A percentile compares a stretch with the other conserved stretches of the same genome.
Conservation (phyloP, 371 early-diverging fungal species). For the Mucor ambiguus region DNA sequence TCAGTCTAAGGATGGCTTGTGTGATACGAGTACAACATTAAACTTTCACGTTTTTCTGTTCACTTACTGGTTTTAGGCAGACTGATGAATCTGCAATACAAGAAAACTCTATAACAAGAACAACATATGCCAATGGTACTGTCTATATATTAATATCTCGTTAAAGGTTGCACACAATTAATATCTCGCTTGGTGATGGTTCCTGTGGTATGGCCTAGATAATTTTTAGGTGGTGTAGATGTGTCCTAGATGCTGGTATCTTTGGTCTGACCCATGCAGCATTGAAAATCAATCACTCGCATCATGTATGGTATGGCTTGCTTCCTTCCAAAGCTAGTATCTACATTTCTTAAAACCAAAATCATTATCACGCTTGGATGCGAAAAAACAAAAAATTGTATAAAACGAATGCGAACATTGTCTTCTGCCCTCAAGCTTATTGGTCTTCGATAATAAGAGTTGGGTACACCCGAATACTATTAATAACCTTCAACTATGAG, state of each 20-base stretch:
- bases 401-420: background rate
- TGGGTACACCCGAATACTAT: background rate
- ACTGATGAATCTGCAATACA: slow-evolving; percentile 79
- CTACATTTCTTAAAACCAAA: background rate
- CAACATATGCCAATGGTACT: slow-evolving; percentile 80
- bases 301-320: background rate
- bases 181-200: slow-evolving; percentile 72
- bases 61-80: slow-evolving; percentile 78
- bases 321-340: background rate
- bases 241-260: background rate
- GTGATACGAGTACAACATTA: slow-evolving; percentile 12
- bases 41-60: slow-evolving; percentile 13
- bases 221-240: slow-evolving; percentile 45
- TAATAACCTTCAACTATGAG: background rate
- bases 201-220: slow-evolving; percentile 56
- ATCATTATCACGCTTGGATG: background rate
- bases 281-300: background rate
- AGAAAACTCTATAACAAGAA: slow-evolving; percentile 84
- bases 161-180: background rate
- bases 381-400: background rate
- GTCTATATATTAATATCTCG: slow-evolving; percentile 6
- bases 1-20: slow-evolving; percentile 76
- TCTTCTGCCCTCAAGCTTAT: background rate
- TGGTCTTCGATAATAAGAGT: background rate
- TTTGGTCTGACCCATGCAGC: background rate